phyloP scores from a whole-genome alignment of 768 basidiomycete genomes.

The Lactifluus volemus region DNA sequence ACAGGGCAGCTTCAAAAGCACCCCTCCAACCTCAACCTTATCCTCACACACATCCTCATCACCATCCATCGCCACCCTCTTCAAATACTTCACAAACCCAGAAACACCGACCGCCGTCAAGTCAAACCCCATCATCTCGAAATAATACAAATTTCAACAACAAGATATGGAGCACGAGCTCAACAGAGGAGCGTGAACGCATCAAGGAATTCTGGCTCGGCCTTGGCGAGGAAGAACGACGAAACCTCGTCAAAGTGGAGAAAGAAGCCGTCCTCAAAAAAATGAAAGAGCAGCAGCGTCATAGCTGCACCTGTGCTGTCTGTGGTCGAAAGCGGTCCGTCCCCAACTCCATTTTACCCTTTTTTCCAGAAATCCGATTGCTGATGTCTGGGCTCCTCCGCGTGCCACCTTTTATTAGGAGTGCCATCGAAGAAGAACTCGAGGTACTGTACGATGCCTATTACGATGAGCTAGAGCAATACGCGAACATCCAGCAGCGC shows the following conservation, averaged over 20 bases:
- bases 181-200: conserved; percentile 87
- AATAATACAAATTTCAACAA: conserved; percentile 31
- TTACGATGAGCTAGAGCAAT: conserved; percentile 99
- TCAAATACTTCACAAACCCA: conserved; percentile 32
- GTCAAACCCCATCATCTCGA: conserved; percentile 3
- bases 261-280: conserved; percentile 96
- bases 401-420: conserved; percentile 36
- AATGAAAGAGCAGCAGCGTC: conserved; percentile 99
- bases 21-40: conserved; percentile 44
- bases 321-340: conserved; percentile 94
- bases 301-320: conserved; percentile 91
- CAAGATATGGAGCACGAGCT: conserved; percentile 94
- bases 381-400: conserved; percentile 1
- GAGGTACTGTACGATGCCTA: conserved; percentile 99
- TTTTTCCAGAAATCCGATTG: conserved; percentile 23
- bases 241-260: conserved; percentile 92
- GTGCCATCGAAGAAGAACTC: conserved; percentile 99
- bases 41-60: conserved; percentile 43
- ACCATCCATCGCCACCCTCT: conserved; percentile 44
- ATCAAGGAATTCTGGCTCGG: conserved; percentile 98
- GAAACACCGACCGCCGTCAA: conserved; percentile 32
- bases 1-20: conserved; percentile 44
- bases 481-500: conserved; percentile 96
- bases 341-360: conserved; percentile 23
- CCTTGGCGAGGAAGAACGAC: conserved; percentile 83